These are phyloP conservation scores for Volvox reticuliferus DNA, from an alignment of 139 green algal species.

Conservation along the genomic window DNA sequence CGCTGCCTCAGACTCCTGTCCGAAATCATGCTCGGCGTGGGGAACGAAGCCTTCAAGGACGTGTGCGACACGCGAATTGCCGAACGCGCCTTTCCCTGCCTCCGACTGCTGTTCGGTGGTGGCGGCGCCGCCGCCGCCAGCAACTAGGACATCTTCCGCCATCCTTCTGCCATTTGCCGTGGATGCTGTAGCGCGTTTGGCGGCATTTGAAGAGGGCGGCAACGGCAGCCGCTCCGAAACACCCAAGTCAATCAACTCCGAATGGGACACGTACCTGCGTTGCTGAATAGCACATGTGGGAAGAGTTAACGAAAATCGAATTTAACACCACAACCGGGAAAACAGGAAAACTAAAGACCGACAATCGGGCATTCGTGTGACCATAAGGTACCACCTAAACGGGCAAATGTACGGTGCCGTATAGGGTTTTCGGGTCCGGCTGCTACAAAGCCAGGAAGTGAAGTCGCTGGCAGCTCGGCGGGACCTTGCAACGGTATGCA, in stretches of 20 bases:
- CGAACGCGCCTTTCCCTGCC: background rate
- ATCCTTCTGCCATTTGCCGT: background rate
- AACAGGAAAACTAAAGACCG: no score
- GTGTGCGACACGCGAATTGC: background rate
- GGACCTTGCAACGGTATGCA: no score
- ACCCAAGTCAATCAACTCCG: background rate
- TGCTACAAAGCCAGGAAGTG: background rate
- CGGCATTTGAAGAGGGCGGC: background rate
- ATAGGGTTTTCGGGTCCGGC: no score
- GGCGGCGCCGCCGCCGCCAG: background rate
- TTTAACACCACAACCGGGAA: no score
- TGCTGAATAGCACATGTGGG: background rate
- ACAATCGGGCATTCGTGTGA: no score
- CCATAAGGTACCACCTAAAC: no score
- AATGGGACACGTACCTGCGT: slow-evolving; percentile 7
- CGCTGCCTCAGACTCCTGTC: background rate
- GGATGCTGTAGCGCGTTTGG: background rate
- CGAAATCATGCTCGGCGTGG: background rate
- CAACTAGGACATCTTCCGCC: background rate
- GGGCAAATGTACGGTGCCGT: no score
- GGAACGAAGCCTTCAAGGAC: background rate
- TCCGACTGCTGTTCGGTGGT: background rate
- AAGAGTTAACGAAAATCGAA: background rate
- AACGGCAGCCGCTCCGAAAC: background rate
- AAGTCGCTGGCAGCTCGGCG: no score